Conservation (phyloP, 495 filamentous ascomycete species). For the Immersiella caudata region DNA sequence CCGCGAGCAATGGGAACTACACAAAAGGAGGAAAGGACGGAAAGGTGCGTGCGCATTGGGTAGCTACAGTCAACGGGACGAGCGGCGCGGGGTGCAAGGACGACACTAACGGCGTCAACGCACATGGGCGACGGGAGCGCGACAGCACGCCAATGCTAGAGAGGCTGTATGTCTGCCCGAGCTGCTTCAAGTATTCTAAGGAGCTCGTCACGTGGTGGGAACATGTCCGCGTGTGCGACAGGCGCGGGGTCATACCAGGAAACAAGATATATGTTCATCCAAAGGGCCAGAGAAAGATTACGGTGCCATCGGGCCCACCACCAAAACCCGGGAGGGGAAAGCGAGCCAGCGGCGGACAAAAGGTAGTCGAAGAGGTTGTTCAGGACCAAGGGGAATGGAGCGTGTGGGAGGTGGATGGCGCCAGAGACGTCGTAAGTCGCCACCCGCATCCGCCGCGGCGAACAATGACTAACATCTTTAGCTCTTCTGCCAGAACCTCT, state of each 20-base stretch:
- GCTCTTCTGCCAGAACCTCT: conserved; percentile 93
- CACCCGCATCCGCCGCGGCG: not conserved
- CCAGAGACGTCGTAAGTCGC: conserved; percentile 67
- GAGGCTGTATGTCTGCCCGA: conserved; percentile 82
- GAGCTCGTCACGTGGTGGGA: conserved; percentile 63
- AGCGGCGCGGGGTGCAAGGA: conserved; percentile 24
- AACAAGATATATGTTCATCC: conserved; percentile 54
- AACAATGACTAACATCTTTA: conserved; percentile 38
- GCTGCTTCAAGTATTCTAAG: conserved; percentile 90
- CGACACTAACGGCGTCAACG: conserved; percentile 39
- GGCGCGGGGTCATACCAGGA: conserved; percentile 43
- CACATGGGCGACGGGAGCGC: conserved; percentile 37
- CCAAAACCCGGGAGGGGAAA: conserved; percentile 49
- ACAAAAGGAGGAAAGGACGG: conserved; percentile 29
- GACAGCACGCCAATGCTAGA: conserved; percentile 50
- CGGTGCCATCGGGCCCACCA: conserved; percentile 29
- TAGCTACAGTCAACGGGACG: not conserved
- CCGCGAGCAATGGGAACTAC: conserved; percentile 21
- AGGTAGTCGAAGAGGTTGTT: conserved; percentile 64
- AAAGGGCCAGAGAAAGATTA: conserved; percentile 41
- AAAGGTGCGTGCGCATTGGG: conserved; percentile 18
- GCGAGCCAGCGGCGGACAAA: conserved; percentile 37
- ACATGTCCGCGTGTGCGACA: conserved; percentile 49
- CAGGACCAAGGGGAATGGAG: conserved; percentile 57
- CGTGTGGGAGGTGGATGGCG: conserved; percentile 92